phyloP scores from a whole-genome alignment of 176 grass and related monocot genomes.

The Oryza glumipatula region DNA sequence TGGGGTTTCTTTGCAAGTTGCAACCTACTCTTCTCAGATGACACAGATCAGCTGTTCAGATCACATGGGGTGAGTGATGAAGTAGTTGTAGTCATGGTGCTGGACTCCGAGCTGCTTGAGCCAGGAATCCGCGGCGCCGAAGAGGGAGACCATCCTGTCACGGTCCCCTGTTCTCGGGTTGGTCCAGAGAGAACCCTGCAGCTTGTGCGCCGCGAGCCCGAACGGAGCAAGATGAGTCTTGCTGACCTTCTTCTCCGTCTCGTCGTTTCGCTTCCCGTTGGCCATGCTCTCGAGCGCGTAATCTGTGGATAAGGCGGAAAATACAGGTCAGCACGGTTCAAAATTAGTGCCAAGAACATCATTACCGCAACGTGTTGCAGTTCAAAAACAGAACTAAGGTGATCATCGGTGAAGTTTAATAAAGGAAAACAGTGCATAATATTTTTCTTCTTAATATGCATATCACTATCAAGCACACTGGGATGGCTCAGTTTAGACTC shows the following conservation, averaged over 20 bases:
- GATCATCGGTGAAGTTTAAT: conserved; percentile 6
- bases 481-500: conserved; percentile 35
- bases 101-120: conserved; percentile 74
- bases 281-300: conserved; percentile 32
- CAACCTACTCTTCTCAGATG: conserved; percentile 8
- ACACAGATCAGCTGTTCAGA: conserved; percentile 35
- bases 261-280: conserved; percentile 43
- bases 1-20: conserved; percentile 33
- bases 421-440: conserved; percentile 24
- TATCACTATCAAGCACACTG: conserved; percentile 7
- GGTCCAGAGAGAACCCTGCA: conserved; percentile 74
- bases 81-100: conserved; percentile 94
- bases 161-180: conserved; percentile 71
- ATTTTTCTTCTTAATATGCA: conserved; percentile 27
- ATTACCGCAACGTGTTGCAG: neutral
- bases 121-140: conserved; percentile 70
- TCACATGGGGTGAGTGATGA: conserved; percentile 70
- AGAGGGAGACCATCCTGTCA: conserved; percentile 56
- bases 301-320: conserved; percentile 50
- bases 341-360: conserved; percentile 7
- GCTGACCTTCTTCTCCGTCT: conserved; percentile 45
- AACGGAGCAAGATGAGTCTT: conserved; percentile 66
- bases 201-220: conserved; percentile 70
- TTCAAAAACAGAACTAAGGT: conserved; percentile 9
- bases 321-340: conserved; percentile 11